A percentile compares a stretch with the other conserved stretches of the same genome.
Conservation (phyloP, 1,284 basidiomycete species). For the Cutaneotrichosporon cyanovorans region DNA sequence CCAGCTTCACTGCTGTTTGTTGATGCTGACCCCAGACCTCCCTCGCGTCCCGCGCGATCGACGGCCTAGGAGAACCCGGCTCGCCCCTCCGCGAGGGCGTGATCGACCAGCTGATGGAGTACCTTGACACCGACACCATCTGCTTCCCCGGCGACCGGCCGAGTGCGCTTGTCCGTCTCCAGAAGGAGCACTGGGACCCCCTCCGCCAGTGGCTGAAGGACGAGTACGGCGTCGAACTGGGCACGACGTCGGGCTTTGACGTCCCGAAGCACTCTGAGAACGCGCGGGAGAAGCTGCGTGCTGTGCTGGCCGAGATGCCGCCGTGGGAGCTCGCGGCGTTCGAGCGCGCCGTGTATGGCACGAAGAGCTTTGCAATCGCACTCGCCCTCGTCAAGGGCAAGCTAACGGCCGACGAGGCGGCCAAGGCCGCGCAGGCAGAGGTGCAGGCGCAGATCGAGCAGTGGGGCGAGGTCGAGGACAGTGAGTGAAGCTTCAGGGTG, state of each 20-base stretch:
- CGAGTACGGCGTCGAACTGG: slow-evolving; percentile 60
- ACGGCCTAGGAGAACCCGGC: slow-evolving; percentile 57
- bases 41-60: slow-evolving; percentile 78
- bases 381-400: slow-evolving; percentile 72
- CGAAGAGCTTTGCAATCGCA: slow-evolving; percentile 86
- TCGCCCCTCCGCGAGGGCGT: slow-evolving; percentile 56
- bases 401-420: slow-evolving; percentile 74
- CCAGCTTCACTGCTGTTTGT: neutral
- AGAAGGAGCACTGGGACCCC: slow-evolving; percentile 84
- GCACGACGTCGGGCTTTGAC: slow-evolving; percentile 61
- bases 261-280: slow-evolving; percentile 60
- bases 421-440: slow-evolving; percentile 77
- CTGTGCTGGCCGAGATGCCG: slow-evolving; percentile 59
- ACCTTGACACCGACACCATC: slow-evolving; percentile 92
- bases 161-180: slow-evolving; percentile 65
- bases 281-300: slow-evolving; percentile 57
- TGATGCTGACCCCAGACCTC: slow-evolving; percentile 67
- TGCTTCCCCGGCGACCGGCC: slow-evolving; percentile 82
- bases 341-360: slow-evolving; percentile 81
- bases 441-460: slow-evolving; percentile 88
- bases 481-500: slow-evolving; percentile 57
- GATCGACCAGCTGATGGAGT: slow-evolving; percentile 65
- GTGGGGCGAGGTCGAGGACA: slow-evolving; percentile 99
- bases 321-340: slow-evolving; percentile 85
- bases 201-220: slow-evolving; percentile 69